Conservation (phyloP, 306 rosid species). For the Mucuna pruriens region DNA sequence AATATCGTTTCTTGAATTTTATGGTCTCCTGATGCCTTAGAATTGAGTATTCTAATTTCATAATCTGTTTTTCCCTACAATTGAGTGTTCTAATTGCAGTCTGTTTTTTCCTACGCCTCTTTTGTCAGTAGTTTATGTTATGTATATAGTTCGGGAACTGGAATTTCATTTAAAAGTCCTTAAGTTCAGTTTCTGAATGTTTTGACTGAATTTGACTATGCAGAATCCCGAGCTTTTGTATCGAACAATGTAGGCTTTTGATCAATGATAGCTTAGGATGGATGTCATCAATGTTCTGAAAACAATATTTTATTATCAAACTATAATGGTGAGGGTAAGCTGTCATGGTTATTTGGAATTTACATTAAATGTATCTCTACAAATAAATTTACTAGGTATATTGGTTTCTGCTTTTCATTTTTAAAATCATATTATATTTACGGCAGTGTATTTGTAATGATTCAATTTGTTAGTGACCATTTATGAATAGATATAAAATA, state of each 20-base stretch:
- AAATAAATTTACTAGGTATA: not conserved
- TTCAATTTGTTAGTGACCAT: not conserved
- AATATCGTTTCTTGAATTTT: slow-evolving; percentile 32
- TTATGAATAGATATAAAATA: not conserved
- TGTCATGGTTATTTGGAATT: not conserved
- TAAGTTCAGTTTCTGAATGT: slow-evolving; percentile 35
- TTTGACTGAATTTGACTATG: slow-evolving; percentile 4
- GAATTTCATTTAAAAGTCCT: slow-evolving; percentile 32
- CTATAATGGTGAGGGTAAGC: not conserved
- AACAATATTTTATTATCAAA: not conserved
- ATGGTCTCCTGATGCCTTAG: not conserved
- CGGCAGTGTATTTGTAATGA: too few species aligned
- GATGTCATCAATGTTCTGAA: slow-evolving; percentile 22
- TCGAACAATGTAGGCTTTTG: not conserved
- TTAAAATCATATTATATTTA: not conserved
- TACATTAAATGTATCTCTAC: not conserved
- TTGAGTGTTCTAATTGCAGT: slow-evolving; percentile 26
- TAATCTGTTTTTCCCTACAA: slow-evolving; percentile 1
- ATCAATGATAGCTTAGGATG: slow-evolving; percentile 1
- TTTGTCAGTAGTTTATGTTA: slow-evolving; percentile 11
- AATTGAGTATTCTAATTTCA: slow-evolving; percentile 22
- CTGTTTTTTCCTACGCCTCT: slow-evolving; percentile 14
- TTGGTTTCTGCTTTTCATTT: not conserved
- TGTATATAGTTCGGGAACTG: slow-evolving; percentile 37
- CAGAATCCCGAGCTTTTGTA: not conserved